Evolutionary conservation across 805 yeast species (phyloP).

Genomic region (Barnettozyma siamensis): DNA sequence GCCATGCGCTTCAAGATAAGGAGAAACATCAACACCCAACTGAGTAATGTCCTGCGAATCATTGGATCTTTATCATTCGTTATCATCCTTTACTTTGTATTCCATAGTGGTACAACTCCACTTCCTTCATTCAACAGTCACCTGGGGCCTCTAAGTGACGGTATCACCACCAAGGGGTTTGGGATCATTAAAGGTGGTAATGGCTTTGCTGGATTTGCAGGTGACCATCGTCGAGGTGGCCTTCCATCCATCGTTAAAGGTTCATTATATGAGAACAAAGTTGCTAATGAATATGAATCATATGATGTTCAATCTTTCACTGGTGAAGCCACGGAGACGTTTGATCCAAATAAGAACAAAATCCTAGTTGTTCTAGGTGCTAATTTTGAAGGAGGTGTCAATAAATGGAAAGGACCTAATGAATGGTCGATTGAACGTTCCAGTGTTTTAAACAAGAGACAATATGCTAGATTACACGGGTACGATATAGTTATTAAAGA

Average conservation of each 20-base stretch:
- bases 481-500: constrained; percentile 43
- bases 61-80: too few species aligned
- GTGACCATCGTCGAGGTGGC: constrained; percentile 21
- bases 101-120: not conserved
- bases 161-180: constrained; percentile 17
- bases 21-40: not conserved
- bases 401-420: constrained; percentile 33
- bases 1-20: not conserved
- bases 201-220: constrained; percentile 19
- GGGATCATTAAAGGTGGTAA: constrained; percentile 26
- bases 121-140: not conserved
- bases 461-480: constrained; percentile 42
- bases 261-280: constrained; percentile 8
- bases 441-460: constrained; percentile 41
- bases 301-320: constrained; percentile 11
- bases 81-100: not conserved
- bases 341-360: constrained; percentile 23
- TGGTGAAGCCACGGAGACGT: constrained; percentile 3
- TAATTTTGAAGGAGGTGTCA: constrained; percentile 36
- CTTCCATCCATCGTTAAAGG: constrained; percentile 21
- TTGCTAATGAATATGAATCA: constrained; percentile 10
- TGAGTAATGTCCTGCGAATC: not conserved
- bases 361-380: constrained; percentile 35
- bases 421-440: constrained; percentile 44
- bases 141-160: constrained; percentile 12